These are phyloP conservation scores for Annona cherimola DNA, from an alignment of 164 flowering plant species.

Conservation along the genomic window DNA sequence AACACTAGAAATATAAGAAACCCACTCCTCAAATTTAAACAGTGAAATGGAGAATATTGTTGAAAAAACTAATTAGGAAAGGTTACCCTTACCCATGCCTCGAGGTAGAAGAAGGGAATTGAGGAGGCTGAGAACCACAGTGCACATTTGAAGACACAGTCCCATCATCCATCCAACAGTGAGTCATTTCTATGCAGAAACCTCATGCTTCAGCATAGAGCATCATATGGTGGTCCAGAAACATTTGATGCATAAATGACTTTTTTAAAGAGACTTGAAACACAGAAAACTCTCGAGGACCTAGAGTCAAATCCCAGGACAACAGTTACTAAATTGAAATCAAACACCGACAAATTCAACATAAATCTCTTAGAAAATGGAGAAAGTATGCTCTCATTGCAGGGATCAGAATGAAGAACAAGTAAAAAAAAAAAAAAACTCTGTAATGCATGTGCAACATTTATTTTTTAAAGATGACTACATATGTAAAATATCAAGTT, in stretches of 20 bases:
- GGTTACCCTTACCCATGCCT: slow-evolving; percentile 14
- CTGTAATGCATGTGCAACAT: too few species aligned
- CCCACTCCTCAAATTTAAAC: not conserved
- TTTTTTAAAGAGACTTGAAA: not conserved
- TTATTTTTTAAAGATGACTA: too few species aligned
- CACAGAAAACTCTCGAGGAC: not conserved
- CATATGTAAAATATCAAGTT: too few species aligned
- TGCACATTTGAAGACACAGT: slow-evolving; percentile 11
- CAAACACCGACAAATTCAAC: not conserved
- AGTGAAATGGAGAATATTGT: not conserved
- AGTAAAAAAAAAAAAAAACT: too few species aligned
- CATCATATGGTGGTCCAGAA: slow-evolving; percentile 1
- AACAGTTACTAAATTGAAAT: not conserved
- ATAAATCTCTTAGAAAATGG: not conserved
- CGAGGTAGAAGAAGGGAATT: slow-evolving; percentile 12
- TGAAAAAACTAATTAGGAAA: not conserved
- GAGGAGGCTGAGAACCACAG: slow-evolving; percentile 12
- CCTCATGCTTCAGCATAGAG: slow-evolving; percentile 16
- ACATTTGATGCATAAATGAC: not conserved
- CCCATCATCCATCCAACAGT: slow-evolving; percentile 16
- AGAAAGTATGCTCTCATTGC: not conserved
- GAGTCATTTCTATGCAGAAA: slow-evolving; percentile 15
- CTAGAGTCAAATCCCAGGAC: not conserved
- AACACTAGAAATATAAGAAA: not conserved
- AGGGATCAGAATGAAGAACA: too few species aligned